phyloP scores from a whole-genome alignment of 78 protist species.

The Dictyostelium brefeldianum region DNA sequence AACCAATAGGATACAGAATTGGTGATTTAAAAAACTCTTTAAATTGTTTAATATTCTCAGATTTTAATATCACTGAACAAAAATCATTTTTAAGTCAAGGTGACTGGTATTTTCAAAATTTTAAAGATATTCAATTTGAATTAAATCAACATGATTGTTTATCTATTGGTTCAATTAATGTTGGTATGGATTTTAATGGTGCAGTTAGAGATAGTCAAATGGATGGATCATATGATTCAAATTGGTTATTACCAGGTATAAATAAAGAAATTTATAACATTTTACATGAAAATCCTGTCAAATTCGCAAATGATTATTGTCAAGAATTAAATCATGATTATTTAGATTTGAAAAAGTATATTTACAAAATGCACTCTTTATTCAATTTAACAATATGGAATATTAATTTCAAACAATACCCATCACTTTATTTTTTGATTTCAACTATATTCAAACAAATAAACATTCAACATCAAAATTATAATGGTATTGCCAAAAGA shows the following conservation, averaged over 20 bases:
- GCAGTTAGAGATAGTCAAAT: no score
- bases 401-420: not conserved
- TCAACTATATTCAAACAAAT: not conserved
- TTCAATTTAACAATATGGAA: not conserved
- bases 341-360: constrained; percentile 4
- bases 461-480: not conserved
- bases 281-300: not conserved
- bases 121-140: not conserved
- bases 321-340: not conserved
- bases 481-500: not conserved
- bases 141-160: constrained; percentile 9
- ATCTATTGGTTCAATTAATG: not conserved
- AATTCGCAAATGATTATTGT: not conserved
- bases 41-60: not conserved
- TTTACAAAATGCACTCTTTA: not conserved
- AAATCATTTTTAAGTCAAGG: not conserved
- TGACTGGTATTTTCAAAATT: not conserved
- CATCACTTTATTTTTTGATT: not conserved
- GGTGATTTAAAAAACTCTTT: constrained; percentile 2
- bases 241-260: not conserved
- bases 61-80: not conserved
- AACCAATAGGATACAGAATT: not conserved
- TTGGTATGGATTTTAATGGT: no score
- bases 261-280: not conserved
- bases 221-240: not conserved